Conservation (phyloP, 352 stramenopile species). For the Poterioochromonas sp. region DNA sequence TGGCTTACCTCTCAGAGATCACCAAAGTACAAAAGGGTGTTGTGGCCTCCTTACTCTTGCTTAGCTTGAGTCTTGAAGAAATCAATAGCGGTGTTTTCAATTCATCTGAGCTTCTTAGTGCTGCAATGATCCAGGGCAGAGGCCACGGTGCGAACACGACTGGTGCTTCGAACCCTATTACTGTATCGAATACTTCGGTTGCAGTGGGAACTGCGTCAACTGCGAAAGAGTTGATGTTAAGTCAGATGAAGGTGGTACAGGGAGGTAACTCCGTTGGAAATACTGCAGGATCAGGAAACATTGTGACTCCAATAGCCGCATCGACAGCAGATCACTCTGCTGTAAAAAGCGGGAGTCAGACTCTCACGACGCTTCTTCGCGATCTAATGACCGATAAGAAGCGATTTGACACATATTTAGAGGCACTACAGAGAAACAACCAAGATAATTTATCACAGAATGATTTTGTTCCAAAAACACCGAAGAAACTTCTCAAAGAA, state of each 20-base stretch:
- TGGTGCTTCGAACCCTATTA: background rate
- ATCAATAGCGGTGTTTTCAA: background rate
- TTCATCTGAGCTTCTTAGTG: background rate
- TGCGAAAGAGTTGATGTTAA: background rate
- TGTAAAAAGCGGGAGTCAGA: background rate
- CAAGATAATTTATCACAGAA: background rate
- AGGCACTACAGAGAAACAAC: background rate
- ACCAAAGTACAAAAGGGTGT: slow-evolving; percentile 8
- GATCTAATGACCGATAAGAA: background rate
- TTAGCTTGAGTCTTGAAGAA: slow-evolving; percentile 9
- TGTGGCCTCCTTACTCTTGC: slow-evolving; percentile 19
- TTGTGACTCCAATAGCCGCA: background rate
- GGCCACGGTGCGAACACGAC: background rate
- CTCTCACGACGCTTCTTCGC: background rate
- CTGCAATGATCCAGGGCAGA: background rate
- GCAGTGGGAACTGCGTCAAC: background rate
- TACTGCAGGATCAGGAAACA: background rate
- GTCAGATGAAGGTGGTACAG: background rate
- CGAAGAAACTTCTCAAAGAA: background rate
- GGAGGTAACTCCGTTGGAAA: background rate
- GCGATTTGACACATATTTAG: background rate
- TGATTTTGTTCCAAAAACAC: background rate
- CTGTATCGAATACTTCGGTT: background rate
- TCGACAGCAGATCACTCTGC: background rate
- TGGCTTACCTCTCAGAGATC: slow-evolving; percentile 30